These are phyloP conservation scores for Ophiostoma pallidulum DNA, from an alignment of 2,329 filamentous ascomycete genomes.

Conservation along the genomic window DNA sequence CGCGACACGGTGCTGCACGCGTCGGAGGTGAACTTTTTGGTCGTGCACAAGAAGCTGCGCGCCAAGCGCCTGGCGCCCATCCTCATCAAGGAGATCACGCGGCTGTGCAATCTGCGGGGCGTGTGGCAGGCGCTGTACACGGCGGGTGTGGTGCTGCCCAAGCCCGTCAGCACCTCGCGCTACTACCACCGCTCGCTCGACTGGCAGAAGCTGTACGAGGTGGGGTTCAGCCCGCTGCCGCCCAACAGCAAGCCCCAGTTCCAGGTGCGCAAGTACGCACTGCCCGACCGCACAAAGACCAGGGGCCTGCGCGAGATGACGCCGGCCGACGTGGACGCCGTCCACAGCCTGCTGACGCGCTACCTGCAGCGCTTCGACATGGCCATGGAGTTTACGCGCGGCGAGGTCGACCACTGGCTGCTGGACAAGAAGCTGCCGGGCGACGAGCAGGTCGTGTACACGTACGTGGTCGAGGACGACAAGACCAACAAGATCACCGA, in stretches of 20 bases:
- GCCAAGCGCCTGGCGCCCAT: conserved; percentile 87
- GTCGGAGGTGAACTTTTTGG: conserved; percentile 96
- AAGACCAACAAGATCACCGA: conserved; percentile 74
- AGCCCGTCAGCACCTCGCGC: conserved; percentile 81
- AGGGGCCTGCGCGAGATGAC: conserved; percentile 74
- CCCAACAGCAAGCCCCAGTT: conserved; percentile 71
- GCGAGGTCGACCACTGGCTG: conserved; percentile 84
- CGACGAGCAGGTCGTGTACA: conserved; percentile 81
- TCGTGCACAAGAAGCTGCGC: conserved; percentile 94
- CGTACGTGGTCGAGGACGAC: conserved; percentile 74
- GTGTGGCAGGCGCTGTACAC: conserved; percentile 97
- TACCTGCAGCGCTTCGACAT: conserved; percentile 78
- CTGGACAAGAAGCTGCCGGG: conserved; percentile 55
- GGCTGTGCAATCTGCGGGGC: conserved; percentile 74
- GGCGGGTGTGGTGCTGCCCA: conserved; percentile 81
- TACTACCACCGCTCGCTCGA: conserved; percentile 93
- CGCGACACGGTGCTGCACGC: conserved; percentile 65
- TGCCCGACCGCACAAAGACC: conserved; percentile 64
- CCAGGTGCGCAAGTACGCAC: conserved; percentile 76
- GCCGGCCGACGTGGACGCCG: conserved; percentile 64
- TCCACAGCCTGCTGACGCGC: conserved; percentile 62
- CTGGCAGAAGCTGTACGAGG: conserved; percentile 93
- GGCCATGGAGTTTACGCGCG: conserved; percentile 67
- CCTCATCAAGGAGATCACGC: conserved; percentile 95
- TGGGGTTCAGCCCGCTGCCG: conserved; percentile 86